Conservation (phyloP, 768 basidiomycete species). For the Lentinula edodes region DNA sequence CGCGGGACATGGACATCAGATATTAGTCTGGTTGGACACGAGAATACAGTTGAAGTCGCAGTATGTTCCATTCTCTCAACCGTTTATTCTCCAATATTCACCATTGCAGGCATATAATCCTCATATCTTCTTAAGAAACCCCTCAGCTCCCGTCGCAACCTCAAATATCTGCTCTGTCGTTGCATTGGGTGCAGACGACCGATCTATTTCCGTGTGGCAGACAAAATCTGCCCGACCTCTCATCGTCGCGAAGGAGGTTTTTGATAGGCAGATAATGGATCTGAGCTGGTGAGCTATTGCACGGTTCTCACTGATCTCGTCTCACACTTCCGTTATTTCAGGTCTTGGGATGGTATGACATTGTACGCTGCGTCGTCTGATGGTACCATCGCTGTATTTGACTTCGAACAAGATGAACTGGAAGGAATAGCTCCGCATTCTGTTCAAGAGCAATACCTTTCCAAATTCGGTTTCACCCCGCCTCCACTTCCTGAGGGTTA, state of each 20-base stretch:
- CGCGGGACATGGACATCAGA: constrained; percentile 87
- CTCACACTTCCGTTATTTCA: constrained; percentile 21
- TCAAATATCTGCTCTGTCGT: constrained; percentile 88
- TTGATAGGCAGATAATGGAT: constrained; percentile 93
- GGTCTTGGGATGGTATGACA: constrained; percentile 90
- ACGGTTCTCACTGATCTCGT: constrained; percentile 5
- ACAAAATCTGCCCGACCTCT: constrained; percentile 88
- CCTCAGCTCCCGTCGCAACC: constrained; percentile 59
- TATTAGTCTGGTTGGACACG: constrained; percentile 93
- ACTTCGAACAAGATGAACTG: constrained; percentile 74
- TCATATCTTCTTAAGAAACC: constrained; percentile 83
- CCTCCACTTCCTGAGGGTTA: constrained; percentile 68
- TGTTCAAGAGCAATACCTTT: constrained; percentile 74
- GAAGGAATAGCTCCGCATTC: constrained; percentile 74
- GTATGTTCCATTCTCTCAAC: constrained; percentile 36
- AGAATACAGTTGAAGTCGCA: constrained; percentile 94
- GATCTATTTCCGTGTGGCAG: constrained; percentile 94
- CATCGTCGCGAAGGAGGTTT: constrained; percentile 90
- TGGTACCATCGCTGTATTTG: constrained; percentile 86
- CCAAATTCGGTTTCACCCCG: constrained; percentile 70
- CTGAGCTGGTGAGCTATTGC: constrained; percentile 71
- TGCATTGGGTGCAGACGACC: constrained; percentile 90
- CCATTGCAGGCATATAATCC: constrained; percentile 78
- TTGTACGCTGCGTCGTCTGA: constrained; percentile 95
- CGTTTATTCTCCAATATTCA: neutral